Evolutionary conservation across 176 grass and related monocot genomes (phyloP), one percentile per base, ranked within the genome.

Genomic region (Carex cristatella): DNA sequence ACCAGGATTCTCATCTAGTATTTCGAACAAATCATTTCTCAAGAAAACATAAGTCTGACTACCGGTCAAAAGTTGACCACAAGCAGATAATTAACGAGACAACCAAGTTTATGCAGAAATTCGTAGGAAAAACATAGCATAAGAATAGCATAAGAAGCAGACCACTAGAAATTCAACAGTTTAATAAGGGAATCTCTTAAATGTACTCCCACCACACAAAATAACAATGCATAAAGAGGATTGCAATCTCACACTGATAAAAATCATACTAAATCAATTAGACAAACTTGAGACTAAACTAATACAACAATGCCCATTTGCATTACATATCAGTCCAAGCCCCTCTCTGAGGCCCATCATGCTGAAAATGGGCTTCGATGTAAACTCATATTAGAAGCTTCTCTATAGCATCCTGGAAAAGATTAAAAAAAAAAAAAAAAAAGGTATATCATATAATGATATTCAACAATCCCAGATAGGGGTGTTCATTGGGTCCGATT

Each of bases 241-340:
- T 61, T 53, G 23, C 61, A 83, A 83, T 83, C 18, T 69, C 81
- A 51, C 8, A 31, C 33, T 28, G 7, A 12, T 33, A 68, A 28
- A 55, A 35, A 69, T 55, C 4, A 53, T 69, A 83, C 27, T 53
- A 83, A 28, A 53, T 9, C 61, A n/a, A 30, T 7, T 16, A 56
- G 4, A 0, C 27, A 32, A 37, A 83, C 4, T 69, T 51, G 40
- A 83, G 53, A 66, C 61, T 67, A 83, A 83, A 38, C 81, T 83
- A 83, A 83, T 67, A 83, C 65, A 83, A 83, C 42, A 83, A 83
- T 69, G 49, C 61, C 28, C 61, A 35, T 83, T 67, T 46, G 44
- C 65, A 83, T 83, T 69, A 69, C 63, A 83, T 53, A 91, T 91
- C 94, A 90, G 94, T 96, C 91, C 94, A 96, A 93, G 94, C 94